Percentiles rank a stretch among this genome's conserved stretches.
phyloP scores from a whole-genome alignment of 192 early-diverging fungal species.

The Umbelopsis vinacea region DNA sequence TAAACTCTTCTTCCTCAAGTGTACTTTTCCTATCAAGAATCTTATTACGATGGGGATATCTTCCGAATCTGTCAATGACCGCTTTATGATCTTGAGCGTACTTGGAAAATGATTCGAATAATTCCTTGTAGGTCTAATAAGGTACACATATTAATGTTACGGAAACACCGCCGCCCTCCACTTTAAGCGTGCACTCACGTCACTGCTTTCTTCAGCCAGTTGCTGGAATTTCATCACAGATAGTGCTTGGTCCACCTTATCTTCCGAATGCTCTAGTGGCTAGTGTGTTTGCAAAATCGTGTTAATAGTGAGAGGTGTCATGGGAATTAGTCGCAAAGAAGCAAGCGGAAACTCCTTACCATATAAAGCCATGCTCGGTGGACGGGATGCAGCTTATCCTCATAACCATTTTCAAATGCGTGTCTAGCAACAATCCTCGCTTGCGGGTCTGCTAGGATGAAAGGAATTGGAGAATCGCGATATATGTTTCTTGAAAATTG shows the following conservation, averaged over 20 bases:
- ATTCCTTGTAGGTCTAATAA: neutral
- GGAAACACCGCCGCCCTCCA: too few relatives aligned
- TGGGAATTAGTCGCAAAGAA: neutral
- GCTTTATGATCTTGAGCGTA: slow-evolving; percentile 23
- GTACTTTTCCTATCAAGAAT: slow-evolving; percentile 12
- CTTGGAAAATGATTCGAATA: slow-evolving; percentile 3
- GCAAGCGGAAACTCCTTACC: slow-evolving; percentile 3
- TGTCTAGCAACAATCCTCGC: slow-evolving; percentile 5
- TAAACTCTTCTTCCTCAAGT: slow-evolving; percentile 28
- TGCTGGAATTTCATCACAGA: slow-evolving; percentile 22
- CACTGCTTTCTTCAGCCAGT: slow-evolving; percentile 2
- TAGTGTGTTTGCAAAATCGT: neutral
- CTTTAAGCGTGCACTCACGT: neutral
- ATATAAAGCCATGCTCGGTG: slow-evolving; percentile 25
- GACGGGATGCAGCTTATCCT: slow-evolving; percentile 10
- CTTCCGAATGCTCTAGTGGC: slow-evolving; percentile 28
- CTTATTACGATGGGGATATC: slow-evolving; percentile 27
- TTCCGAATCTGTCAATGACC: slow-evolving; percentile 26
- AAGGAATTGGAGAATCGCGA: slow-evolving; percentile 9
- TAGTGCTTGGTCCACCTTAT: slow-evolving; percentile 25
- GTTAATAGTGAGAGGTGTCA: neutral
- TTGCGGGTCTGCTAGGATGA: slow-evolving; percentile 19
- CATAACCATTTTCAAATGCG: slow-evolving; percentile 18
- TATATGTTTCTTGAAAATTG: slow-evolving; percentile 24
- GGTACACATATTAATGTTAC: neutral